Evolutionary conservation across 23 red algal genomes (phyloP).

Genomic region (Gracilaria vermiculophylla): DNA sequence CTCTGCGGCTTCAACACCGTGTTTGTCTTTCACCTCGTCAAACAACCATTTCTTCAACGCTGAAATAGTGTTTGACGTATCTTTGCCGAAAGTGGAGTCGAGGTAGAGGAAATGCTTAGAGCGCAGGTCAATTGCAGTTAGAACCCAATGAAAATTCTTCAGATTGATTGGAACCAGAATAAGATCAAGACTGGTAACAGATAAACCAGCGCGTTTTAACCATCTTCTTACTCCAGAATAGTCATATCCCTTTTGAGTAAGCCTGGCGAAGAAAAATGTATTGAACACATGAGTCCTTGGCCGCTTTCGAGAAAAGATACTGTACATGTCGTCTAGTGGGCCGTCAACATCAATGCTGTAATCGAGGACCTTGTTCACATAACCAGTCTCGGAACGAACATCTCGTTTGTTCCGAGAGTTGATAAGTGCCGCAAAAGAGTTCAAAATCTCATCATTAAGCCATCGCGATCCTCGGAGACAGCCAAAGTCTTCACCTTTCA

Average conservation of each 20-base stretch:
- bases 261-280: constrained; percentile 79
- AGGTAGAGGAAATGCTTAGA: constrained; percentile 45
- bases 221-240: constrained; percentile 63
- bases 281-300: constrained; percentile 79
- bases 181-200: constrained; percentile 35
- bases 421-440: constrained; percentile 75
- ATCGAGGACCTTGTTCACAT: not conserved
- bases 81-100: constrained; percentile 58
- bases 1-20: constrained; percentile 14
- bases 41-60: constrained; percentile 59
- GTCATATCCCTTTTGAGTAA: constrained; percentile 58
- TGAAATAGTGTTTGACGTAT: constrained; percentile 24
- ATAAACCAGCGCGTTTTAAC: constrained; percentile 36
- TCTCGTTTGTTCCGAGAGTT: constrained; percentile 51
- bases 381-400: not conserved
- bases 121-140: constrained; percentile 57
- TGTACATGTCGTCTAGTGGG: not conserved
- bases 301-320: not conserved
- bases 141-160: constrained; percentile 80
- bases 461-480: constrained; percentile 59
- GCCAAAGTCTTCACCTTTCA: constrained; percentile 56
- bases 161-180: constrained; percentile 80
- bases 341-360: constrained; percentile 10
- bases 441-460: constrained; percentile 86
- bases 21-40: constrained; percentile 72